phyloP scores from a whole-genome alignment of 1,139 yeast species.

The Candida neerlandica region DNA sequence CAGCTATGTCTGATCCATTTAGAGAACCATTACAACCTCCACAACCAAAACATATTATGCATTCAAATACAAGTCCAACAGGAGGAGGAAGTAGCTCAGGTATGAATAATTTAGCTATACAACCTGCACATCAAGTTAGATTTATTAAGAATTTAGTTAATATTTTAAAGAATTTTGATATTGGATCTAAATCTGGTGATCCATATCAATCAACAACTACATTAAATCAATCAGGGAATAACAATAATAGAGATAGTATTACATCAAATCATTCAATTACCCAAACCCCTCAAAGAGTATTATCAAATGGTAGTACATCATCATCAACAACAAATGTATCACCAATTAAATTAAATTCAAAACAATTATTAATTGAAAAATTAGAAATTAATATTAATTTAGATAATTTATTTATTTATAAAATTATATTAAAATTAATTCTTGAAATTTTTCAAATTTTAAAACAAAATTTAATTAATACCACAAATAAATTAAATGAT shows the following conservation, averaged over 20 bases:
- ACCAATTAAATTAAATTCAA: conserved; percentile 45
- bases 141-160: conserved; percentile 38
- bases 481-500: conserved; percentile 8
- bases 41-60: conserved; percentile 14
- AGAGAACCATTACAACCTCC: conserved; percentile 7
- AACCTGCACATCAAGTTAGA: conserved; percentile 36
- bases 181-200: conserved; percentile 25
- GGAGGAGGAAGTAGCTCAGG: background rate
- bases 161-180: conserved; percentile 46
- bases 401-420: conserved; percentile 44
- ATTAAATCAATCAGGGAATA: conserved; percentile 6
- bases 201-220: conserved; percentile 19
- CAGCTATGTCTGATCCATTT: conserved; percentile 10
- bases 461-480: conserved; percentile 20
- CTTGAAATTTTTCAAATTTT: conserved; percentile 31
- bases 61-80: conserved; percentile 8
- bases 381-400: conserved; percentile 47
- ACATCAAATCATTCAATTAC: conserved; percentile 12
- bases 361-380: conserved; percentile 48
- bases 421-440: conserved; percentile 36
- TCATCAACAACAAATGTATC: conserved; percentile 22
- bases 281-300: conserved; percentile 13
- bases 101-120: conserved; percentile 9
- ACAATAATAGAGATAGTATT: conserved; percentile 12
- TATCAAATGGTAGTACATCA: conserved; percentile 8